Evolutionary conservation across 768 basidiomycete genomes (phyloP).

Genomic region (Mycena vitilis): DNA sequence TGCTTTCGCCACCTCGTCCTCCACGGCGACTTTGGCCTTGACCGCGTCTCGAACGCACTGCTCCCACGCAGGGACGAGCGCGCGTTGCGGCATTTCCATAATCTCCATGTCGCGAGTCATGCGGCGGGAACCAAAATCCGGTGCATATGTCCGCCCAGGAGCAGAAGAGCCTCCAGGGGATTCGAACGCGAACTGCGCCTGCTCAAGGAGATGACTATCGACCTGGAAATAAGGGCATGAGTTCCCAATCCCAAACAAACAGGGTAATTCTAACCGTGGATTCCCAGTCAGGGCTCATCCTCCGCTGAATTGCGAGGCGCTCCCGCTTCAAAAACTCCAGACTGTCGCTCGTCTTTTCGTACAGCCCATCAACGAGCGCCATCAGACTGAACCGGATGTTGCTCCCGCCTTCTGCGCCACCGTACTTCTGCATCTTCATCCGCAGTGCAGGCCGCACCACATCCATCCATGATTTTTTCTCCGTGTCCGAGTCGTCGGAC

Average conservation of each 20-base stretch:
- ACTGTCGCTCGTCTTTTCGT: constrained; percentile 60
- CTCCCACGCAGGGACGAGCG: constrained; percentile 59
- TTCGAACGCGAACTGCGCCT: constrained; percentile 45
- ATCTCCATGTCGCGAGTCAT: constrained; percentile 58
- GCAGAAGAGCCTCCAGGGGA: constrained; percentile 42
- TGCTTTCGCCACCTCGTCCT: constrained; percentile 48
- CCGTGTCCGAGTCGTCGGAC: constrained; percentile 30
- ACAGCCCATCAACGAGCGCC: constrained; percentile 67
- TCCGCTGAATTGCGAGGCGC: constrained; percentile 55
- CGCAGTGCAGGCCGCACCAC: constrained; percentile 69
- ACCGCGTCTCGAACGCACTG: constrained; percentile 55
- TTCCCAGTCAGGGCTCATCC: constrained; percentile 55
- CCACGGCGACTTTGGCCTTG: constrained; percentile 32
- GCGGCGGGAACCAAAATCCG: constrained; percentile 58
- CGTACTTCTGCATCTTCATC: constrained; percentile 71
- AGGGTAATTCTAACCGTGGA: constrained; percentile 35
- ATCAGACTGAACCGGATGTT: constrained; percentile 72
- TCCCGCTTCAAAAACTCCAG: constrained; percentile 66
- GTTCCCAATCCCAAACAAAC: background rate
- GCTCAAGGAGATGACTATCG: constrained; percentile 48
- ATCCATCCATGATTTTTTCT: constrained; percentile 62
- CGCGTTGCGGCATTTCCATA: constrained; percentile 53
- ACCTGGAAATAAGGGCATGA: constrained; percentile 45
- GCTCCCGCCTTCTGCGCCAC: constrained; percentile 54
- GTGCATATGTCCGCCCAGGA: constrained; percentile 49